Evolutionary conservation across 371 early-diverging fungal genomes (phyloP).

Genomic region (Encephalitozoon cuniculi): DNA sequence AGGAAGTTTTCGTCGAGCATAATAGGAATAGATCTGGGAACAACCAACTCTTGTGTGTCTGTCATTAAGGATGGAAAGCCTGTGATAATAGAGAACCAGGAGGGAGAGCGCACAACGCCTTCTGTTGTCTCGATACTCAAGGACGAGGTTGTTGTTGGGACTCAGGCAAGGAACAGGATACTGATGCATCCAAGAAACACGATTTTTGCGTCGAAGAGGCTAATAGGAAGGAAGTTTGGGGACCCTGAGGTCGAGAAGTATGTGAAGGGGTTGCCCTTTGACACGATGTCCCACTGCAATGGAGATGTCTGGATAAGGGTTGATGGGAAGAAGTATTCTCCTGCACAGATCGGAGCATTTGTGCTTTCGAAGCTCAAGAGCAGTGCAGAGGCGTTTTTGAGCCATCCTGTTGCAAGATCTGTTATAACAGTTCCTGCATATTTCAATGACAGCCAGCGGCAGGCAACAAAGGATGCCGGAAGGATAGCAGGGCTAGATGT

Average conservation of each 20-base stretch:
- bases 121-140: slow-evolving; percentile 73
- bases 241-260: slow-evolving; percentile 78
- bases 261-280: slow-evolving; percentile 74
- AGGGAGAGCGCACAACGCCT: slow-evolving; percentile 89
- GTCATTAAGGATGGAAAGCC: slow-evolving; percentile 90
- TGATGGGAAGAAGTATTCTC: slow-evolving; percentile 77
- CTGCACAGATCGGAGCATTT: slow-evolving; percentile 82
- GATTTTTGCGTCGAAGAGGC: slow-evolving; percentile 81
- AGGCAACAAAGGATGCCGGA: slow-evolving; percentile 95
- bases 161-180: slow-evolving; percentile 79
- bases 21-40: slow-evolving; percentile 97
- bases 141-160: slow-evolving; percentile 71
- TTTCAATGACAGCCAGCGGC: slow-evolving; percentile 88
- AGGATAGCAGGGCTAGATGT: slow-evolving; percentile 86
- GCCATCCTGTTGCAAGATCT: slow-evolving; percentile 69
- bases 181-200: slow-evolving; percentile 84
- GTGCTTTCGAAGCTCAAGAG: slow-evolving; percentile 88
- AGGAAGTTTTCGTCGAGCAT: slow-evolving; percentile 16
- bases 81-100: slow-evolving; percentile 84
- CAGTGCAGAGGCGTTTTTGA: slow-evolving; percentile 68
- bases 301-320: slow-evolving; percentile 95
- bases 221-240: slow-evolving; percentile 81
- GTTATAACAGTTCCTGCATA: slow-evolving; percentile 89
- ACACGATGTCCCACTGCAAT: slow-evolving; percentile 75
- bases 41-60: slow-evolving; percentile 95